Percentiles rank a stretch among this genome's conserved stretches.
phyloP scores from a whole-genome alignment of 106 monocot species.

The Hemerocallis citrina region DNA sequence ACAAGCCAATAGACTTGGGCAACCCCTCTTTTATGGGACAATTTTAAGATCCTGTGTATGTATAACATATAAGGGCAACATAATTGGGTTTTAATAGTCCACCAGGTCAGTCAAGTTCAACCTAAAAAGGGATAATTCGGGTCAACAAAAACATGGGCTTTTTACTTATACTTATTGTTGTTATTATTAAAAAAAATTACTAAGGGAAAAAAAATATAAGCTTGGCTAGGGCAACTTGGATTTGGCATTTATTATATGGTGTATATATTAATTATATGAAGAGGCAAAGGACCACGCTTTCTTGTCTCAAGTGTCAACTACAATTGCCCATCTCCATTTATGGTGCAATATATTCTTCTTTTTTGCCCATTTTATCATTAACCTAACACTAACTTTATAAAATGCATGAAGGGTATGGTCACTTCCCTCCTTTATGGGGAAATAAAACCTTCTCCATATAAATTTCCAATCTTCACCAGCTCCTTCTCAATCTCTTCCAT shows the following conservation, averaged over 20 bases:
- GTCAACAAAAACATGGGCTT: no score
- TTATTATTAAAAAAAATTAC: no score
- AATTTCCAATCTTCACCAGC: not conserved
- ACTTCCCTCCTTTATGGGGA: slow-evolving; percentile 10
- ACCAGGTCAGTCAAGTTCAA: no score
- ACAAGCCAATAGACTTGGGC: no score
- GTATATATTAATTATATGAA: not conserved
- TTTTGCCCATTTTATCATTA: slow-evolving; percentile 1
- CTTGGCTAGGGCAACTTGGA: no score
- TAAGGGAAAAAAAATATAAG: no score
- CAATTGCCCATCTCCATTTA: not conserved
- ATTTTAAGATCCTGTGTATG: no score
- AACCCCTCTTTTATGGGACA: no score
- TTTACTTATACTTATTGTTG: no score
- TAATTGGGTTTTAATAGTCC: no score
- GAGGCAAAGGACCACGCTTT: not conserved
- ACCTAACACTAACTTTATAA: slow-evolving; percentile 12
- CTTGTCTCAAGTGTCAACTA: not conserved
- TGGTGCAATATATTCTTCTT: not conserved
- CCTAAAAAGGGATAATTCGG: no score
- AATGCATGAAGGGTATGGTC: slow-evolving; percentile 7
- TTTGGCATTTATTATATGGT: slow-evolving; percentile 8
- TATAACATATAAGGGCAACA: no score
- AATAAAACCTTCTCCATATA: slow-evolving; percentile 15
- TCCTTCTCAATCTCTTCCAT: slow-evolving; percentile 15